Evolutionary conservation across 2,329 filamentous ascomycete species (phyloP).

Genomic region (Monascus ruber): DNA sequence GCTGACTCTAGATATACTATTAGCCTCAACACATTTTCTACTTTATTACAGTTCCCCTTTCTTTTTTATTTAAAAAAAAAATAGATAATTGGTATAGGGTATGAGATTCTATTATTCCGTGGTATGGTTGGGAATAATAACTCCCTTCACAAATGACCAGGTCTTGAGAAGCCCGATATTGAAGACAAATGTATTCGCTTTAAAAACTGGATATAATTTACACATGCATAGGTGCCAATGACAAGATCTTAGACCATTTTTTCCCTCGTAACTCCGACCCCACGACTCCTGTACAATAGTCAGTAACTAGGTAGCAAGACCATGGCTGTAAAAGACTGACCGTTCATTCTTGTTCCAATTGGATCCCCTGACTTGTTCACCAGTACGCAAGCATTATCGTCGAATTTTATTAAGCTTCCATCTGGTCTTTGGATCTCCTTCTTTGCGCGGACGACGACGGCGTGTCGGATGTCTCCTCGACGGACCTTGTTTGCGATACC

Average conservation of each 20-base stretch:
- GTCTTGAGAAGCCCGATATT: background rate
- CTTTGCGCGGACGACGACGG: slow-evolving; percentile 81
- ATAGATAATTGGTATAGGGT: no score
- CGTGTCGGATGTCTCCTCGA: slow-evolving; percentile 90
- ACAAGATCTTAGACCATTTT: slow-evolving; percentile 98
- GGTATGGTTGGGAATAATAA: background rate
- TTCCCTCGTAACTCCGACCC: slow-evolving; percentile 79
- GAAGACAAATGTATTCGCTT: slow-evolving; percentile 11
- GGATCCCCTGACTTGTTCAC: slow-evolving; percentile 96
- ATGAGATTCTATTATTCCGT: background rate
- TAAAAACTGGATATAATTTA: slow-evolving; percentile 34
- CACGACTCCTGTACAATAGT: slow-evolving; percentile 54
- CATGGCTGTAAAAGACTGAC: slow-evolving; percentile 28
- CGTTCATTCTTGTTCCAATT: slow-evolving; percentile 83
- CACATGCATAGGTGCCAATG: slow-evolving; percentile 76
- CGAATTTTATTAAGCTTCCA: slow-evolving; percentile 83
- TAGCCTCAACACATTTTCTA: no score
- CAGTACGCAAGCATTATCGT: slow-evolving; percentile 95
- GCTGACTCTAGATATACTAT: no score
- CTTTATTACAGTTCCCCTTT: no score
- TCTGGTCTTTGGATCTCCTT: slow-evolving; percentile 82
- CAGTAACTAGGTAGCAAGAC: slow-evolving; percentile 7
- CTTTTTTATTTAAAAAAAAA: no score
- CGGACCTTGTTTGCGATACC: slow-evolving; percentile 86
- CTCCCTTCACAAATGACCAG: no score